phyloP scores from a whole-genome alignment of 2,329 filamentous ascomycete genomes.

The Pezicula carpinea region DNA sequence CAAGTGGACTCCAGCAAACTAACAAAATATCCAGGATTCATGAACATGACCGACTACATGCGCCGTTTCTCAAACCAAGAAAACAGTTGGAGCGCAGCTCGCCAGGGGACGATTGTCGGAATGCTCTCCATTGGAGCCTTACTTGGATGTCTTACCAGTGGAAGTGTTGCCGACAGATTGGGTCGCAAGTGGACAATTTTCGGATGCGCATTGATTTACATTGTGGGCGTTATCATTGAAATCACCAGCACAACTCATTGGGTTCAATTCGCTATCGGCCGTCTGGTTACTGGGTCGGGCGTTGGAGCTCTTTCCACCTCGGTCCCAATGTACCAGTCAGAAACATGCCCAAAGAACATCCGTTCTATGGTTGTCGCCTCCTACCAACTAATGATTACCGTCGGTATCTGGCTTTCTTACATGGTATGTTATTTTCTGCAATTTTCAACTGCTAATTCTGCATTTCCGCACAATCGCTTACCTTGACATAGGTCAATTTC shows the following conservation, averaged over 20 bases:
- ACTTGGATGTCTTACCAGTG: conserved; percentile 52
- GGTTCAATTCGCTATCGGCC: conserved; percentile 61
- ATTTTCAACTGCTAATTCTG: not conserved
- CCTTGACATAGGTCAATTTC: conserved; percentile 47
- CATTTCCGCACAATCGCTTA: conserved; percentile 29
- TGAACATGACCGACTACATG: conserved; percentile 53
- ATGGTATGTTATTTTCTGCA: conserved; percentile 33
- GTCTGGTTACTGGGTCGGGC: conserved; percentile 61
- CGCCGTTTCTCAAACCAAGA: conserved; percentile 46
- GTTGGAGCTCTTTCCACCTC: conserved; percentile 61
- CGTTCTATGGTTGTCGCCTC: conserved; percentile 58
- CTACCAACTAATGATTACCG: conserved; percentile 66
- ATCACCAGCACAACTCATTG: conserved; percentile 51
- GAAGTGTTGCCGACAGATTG: conserved; percentile 55
- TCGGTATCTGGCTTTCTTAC: conserved; percentile 58
- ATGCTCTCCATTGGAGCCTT: conserved; percentile 58
- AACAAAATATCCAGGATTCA: conserved; percentile 49
- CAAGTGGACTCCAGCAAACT: not conserved
- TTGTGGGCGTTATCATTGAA: conserved; percentile 60
- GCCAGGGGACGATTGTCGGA: conserved; percentile 59
- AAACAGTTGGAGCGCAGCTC: conserved; percentile 47
- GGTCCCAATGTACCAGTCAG: conserved; percentile 65
- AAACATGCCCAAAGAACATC: conserved; percentile 59
- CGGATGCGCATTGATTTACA: conserved; percentile 57
- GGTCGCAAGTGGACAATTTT: conserved; percentile 60